These are phyloP conservation scores for Scleroderma bovista DNA, from an alignment of 768 basidiomycete genomes.

Conservation along the genomic window DNA sequence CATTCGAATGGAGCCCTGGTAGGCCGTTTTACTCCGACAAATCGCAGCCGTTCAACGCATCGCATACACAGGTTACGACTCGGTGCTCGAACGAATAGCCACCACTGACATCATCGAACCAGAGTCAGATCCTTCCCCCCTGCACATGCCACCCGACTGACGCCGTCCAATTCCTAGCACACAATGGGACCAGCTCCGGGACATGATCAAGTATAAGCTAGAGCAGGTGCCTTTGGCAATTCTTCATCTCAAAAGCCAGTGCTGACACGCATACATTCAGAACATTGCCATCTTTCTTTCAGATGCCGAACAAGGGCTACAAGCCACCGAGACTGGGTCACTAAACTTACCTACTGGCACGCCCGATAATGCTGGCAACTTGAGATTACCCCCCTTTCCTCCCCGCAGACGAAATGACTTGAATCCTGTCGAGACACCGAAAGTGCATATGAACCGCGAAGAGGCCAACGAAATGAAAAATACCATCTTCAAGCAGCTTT, in stretches of 20 bases:
- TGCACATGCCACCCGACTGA: conserved; percentile 10
- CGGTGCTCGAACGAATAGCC: conserved; percentile 55
- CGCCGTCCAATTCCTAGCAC: conserved; percentile 33
- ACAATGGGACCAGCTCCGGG: conserved; percentile 67
- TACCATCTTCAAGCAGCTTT: conserved; percentile 55
- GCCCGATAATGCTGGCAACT: conserved; percentile 43
- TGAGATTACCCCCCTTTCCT: conserved; percentile 70
- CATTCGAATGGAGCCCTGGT: conserved; percentile 53
- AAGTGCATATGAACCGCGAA: conserved; percentile 52
- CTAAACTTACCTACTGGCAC: conserved; percentile 21
- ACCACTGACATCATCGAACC: conserved; percentile 61
- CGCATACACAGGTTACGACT: conserved; percentile 48
- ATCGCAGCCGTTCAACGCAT: conserved; percentile 6
- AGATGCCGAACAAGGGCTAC: conserved; percentile 25
- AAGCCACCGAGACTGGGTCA: conserved; percentile 38
- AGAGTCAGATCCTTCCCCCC: conserved; percentile 18
- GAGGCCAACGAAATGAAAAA: conserved; percentile 56
- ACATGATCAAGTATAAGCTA: conserved; percentile 69
- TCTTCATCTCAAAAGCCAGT: neutral
- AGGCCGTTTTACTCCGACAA: conserved; percentile 4
- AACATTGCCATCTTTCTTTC: conserved; percentile 47
- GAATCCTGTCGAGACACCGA: conserved; percentile 49
- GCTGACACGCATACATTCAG: conserved; percentile 24
- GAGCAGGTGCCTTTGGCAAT: conserved; percentile 42
- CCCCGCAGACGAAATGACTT: conserved; percentile 46